Base-by-base conservation (phyloP, 129 eudicot genomes). In the Logfia minima region DNA sequence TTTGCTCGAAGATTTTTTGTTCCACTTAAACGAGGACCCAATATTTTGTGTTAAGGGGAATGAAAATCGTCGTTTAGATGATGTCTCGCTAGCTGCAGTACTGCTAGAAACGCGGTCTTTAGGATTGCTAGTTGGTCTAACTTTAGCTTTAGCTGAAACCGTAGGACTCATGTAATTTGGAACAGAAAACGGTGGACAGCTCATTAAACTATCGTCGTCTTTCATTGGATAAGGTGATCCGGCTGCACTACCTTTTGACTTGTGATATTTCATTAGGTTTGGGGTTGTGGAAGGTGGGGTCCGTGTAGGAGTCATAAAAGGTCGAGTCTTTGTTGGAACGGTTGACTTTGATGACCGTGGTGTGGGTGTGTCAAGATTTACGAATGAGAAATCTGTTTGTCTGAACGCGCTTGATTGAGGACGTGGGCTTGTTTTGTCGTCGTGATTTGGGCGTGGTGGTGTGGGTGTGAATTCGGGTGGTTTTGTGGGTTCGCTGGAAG, bases 161-260 rank as follows among this genome's bases (percentile, higher is more conserved):
- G 99, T 95, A 0, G 97, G 96, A 17, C 83, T 56, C 99, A 95
- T 95, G 84, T 95, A 95, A 39, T 85, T 88, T n/a, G 99, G 99
- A 29, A 81, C 97, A 3, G 96, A 95, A 81, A 94, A 91, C 0
- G 97, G 96, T 1, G 97, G 99, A 75, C 99, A 94, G 84, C 99
- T 94, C 78, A 82, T 88, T 66, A 94, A 85, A 84, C 99, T 94
- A 69, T 94, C 99, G 34, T 90, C 92, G 18, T 92, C 98, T 63
- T 74, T 92, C 81, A 92, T 26, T 11, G 90, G 85, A 58, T 78
- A 87, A 4, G 84, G 68, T 23, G 90, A 89, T 14, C 74, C 58
- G 5, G 79, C 77, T 2, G 75, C 66, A 62, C 89, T 86, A 9
- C 80, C 82, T 86, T 88, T 87, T 34, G 85, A 32, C 74, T 64